phyloP scores from a whole-genome alignment of 1,284 basidiomycete species.

The Melampsora abietis-canadensis region DNA sequence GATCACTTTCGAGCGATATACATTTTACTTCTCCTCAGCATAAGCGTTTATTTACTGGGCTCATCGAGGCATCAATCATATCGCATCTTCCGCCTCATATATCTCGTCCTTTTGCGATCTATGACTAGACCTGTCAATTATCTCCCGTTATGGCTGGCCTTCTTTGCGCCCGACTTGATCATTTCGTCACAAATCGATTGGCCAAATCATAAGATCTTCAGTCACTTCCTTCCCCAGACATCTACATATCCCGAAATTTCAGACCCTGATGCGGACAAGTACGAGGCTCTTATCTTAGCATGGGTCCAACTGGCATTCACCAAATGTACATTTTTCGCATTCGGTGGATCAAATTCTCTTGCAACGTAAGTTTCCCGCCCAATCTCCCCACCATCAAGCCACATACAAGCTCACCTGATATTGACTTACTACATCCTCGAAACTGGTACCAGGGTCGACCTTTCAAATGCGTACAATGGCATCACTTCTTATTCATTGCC shows the following conservation, averaged over 20 bases:
- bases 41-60: not conserved
- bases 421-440: not conserved
- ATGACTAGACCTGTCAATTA: constrained; percentile 25
- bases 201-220: not conserved
- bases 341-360: constrained; percentile 48
- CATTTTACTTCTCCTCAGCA: constrained; percentile 2
- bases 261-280: not conserved
- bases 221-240: not conserved
- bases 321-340: constrained; percentile 45
- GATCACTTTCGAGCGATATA: constrained; percentile 10
- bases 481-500: constrained; percentile 44
- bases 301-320: constrained; percentile 23
- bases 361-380: constrained; percentile 45
- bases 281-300: not conserved
- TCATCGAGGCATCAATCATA: not conserved
- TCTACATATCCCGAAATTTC: not conserved
- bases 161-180: constrained; percentile 4
- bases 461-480: constrained; percentile 48
- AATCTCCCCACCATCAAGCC: not conserved
- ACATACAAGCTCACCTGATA: not conserved
- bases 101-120: constrained; percentile 19
- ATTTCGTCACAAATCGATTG: not conserved
- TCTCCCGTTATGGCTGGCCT: constrained; percentile 19
- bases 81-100: not conserved
- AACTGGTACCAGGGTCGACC: constrained; percentile 44